phyloP scores from a whole-genome alignment of 1,284 basidiomycete species.

The Trichosporon coremiiforme region DNA sequence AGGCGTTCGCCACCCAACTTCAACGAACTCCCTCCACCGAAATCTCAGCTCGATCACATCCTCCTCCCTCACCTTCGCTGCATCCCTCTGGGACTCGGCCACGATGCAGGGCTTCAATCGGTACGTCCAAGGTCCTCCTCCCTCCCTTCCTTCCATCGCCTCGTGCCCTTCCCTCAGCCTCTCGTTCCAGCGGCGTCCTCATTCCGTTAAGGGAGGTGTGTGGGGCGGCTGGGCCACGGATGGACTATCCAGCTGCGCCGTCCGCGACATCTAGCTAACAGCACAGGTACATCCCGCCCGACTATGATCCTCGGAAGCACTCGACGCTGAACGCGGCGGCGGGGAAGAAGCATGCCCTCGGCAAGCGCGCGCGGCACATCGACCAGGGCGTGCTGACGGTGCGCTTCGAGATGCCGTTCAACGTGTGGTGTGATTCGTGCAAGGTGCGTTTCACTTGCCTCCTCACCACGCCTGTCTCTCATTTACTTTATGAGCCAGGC shows the following conservation, averaged over 20 bases:
- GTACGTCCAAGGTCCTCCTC: constrained; percentile 27
- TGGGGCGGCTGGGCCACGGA: no score
- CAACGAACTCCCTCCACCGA: constrained; percentile 7
- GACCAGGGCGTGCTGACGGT: constrained; percentile 92
- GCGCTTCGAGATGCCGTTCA: constrained; percentile 89
- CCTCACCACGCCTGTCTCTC: no score
- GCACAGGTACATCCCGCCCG: constrained; percentile 85
- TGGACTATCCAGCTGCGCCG: no score
- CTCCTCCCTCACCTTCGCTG: no score
- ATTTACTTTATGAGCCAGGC: no score
- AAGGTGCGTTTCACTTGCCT: constrained; percentile 61
- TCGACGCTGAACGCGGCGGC: constrained; percentile 75
- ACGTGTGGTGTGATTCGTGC: constrained; percentile 95
- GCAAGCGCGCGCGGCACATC: constrained; percentile 82
- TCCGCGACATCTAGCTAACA: constrained; percentile 43
- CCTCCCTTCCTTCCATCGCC: no score
- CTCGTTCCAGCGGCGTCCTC: no score
- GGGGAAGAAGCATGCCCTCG: constrained; percentile 86
- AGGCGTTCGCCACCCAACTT: constrained; percentile 2
- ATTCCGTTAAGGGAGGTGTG: no score
- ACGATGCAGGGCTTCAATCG: constrained; percentile 72
- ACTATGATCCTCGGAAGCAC: constrained; percentile 79
- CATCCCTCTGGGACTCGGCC: not conserved
- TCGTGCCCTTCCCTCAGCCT: no score
- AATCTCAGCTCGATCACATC: not conserved